Percentiles rank a stretch among this genome's conserved stretches.
Conservation (phyloP, 768 basidiomycete genomes). For the Auriculariales sp. region DNA sequence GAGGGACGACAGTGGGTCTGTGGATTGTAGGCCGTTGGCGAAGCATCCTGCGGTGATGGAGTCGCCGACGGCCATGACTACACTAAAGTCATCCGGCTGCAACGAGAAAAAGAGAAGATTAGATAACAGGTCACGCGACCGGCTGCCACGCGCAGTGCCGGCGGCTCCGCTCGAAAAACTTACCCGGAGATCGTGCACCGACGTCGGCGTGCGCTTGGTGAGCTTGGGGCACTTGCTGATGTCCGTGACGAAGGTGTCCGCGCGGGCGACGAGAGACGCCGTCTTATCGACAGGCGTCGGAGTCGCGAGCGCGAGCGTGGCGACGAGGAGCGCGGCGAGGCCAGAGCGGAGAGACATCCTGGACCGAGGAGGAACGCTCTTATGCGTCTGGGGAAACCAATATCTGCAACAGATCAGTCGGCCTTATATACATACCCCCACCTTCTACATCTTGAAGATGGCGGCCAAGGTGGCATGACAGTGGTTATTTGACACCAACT, state of each 20-base stretch:
- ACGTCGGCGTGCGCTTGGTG: background rate
- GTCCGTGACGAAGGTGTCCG: background rate
- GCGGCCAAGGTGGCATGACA: no score
- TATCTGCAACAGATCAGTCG: no score
- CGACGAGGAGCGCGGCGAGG: background rate
- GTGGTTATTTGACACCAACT: no score
- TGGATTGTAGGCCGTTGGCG: constrained; percentile 9
- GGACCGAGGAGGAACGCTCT: no score
- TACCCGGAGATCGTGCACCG: background rate
- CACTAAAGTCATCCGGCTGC: constrained; percentile 19
- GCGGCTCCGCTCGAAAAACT: no score
- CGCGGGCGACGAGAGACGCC: background rate
- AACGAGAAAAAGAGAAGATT: no score
- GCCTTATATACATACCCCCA: no score
- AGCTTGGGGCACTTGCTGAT: background rate
- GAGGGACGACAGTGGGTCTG: constrained; percentile 6
- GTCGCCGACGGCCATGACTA: constrained; percentile 19
- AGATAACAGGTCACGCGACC: no score
- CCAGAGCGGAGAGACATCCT: background rate
- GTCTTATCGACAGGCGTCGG: background rate
- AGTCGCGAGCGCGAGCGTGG: background rate
- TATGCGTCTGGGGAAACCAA: no score
- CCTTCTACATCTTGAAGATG: no score
- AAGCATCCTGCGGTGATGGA: constrained; percentile 19
- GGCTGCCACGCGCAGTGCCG: no score